Conservation (phyloP, 495 filamentous ascomycete species). For the Amniculicola lignicola region DNA sequence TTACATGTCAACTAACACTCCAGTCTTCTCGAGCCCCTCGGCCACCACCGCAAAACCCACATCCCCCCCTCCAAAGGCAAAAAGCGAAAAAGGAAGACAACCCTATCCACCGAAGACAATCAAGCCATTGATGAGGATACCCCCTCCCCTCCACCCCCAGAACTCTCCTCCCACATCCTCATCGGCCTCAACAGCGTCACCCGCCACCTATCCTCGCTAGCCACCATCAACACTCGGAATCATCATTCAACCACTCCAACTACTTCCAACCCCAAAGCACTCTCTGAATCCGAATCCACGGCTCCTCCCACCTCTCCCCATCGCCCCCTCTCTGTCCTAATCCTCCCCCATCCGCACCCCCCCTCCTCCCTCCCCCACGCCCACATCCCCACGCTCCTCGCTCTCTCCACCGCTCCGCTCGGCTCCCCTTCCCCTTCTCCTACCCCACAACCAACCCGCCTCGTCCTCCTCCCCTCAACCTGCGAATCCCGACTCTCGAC, state of each 20-base stretch:
- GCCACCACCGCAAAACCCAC: constrained; percentile 50
- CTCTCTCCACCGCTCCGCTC: constrained; percentile 47
- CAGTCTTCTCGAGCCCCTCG: constrained; percentile 58
- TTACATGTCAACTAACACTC: not conserved
- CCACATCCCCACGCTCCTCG: constrained; percentile 51
- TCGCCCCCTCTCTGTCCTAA: constrained; percentile 18
- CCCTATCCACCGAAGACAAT: constrained; percentile 16
- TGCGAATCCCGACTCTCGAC: constrained; percentile 51
- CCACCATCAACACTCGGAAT: too few relatives aligned
- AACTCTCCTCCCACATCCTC: constrained; percentile 51
- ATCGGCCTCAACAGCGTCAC: constrained; percentile 59
- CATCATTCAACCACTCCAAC: too few relatives aligned
- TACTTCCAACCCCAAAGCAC: too few relatives aligned
- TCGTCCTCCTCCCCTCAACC: constrained; percentile 55
- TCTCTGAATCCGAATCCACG: too few relatives aligned
- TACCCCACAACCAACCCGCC: constrained; percentile 45
- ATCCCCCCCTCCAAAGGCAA: constrained; percentile 48
- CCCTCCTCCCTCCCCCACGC: constrained; percentile 53
- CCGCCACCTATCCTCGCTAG: constrained; percentile 50
- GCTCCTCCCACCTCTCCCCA: not conserved
- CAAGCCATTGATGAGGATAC: constrained; percentile 1
- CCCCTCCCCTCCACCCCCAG: constrained; percentile 42
- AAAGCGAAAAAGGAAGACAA: constrained; percentile 47
- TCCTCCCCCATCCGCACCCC: constrained; percentile 20
- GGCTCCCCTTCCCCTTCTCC: constrained; percentile 48